Evolutionary conservation across 345 rosid species (phyloP), one percentile per base, ranked within the genome.

Genomic region (Lepidium aucheri): DNA sequence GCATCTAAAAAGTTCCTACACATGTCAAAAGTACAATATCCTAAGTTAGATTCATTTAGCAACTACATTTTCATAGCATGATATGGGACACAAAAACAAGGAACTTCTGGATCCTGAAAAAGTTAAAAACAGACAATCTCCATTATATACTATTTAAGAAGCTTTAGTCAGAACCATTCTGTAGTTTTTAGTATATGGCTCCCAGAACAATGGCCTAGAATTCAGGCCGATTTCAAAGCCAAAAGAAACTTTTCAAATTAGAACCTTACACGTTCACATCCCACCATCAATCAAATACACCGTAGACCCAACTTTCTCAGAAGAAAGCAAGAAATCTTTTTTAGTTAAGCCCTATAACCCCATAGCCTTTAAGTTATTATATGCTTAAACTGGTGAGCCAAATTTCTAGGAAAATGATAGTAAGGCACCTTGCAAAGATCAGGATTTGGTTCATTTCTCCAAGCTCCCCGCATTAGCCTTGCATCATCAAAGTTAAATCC

Each of bases 1-100:
- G 73, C 99, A 95, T 82, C 99, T 82, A 77, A 95, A 95, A 69
- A 91, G 87, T 81, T 95, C 98, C 99, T 95, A 80, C 76, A 78
- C 7, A 61, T 15, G 55, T 47, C 36, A 70, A 64, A 63, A 65
- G 30, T 54, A 40, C 40, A 39, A 28, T 52, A 53, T 28, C 44
- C 60, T 36, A 8, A 53, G 56, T 44, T 67, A 36, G 20, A 20
- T 16, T 44, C 50, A 43, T 42, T 40, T 22, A 7, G 59, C 63
- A 54, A 49, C 20, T 32, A 17, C 52, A 53, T 46, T 36, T 30
- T 30, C 33, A 38, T 15, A 33, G 53, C 28, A 6, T 39, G 45
- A 73, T 33, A 26, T 35, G 34, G 42, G 43, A 64, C 53, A 44
- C 52, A 40, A 30, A 47, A 63, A 26, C 30, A 56, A 56, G n/a